Evolutionary conservation across 768 basidiomycete species (phyloP), one percentile per base, ranked within the genome.

Genomic region (Lyophyllum semitale): DNA sequence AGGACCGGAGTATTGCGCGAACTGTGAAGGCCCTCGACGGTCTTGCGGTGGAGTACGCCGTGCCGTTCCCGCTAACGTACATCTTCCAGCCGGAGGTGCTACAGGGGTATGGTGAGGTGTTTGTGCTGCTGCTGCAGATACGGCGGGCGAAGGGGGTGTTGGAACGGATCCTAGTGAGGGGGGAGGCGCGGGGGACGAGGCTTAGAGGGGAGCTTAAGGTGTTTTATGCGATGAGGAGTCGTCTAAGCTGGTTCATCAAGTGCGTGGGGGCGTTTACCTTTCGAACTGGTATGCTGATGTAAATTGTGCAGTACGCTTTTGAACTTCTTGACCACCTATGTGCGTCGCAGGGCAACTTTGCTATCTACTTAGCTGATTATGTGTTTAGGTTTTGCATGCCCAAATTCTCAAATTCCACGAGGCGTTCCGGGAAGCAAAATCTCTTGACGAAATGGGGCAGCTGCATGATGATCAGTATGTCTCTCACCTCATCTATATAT

Each of bases 181-280:
- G 81, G n/a, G 77, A 75, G 17, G 73, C 60, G 51, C 68, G 63
- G 27, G 64, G 60, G 17, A 66, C 72, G 29, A 69, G 64, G 25
- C 45, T 71, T 46, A 73, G 68, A 32, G 73, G 71, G 20, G 84
- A 85, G 49, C 53, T 88, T 63, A 92, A 90, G 70, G 77, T 77
- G 13, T 85, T 93, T 61, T 91, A 90, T 66, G 88, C 87, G 0
- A 81, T 91, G 77, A 73, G 91, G 58, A 84, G 85, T 59, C 84
- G 87, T 52, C 62, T 94, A 55, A 87, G 88, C 54, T 94, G 92
- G 92, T 89, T 93, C 61, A 80, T 89, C 66, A 91, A 89, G 91
- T 92, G 64, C 62, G 88, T 78, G n/a, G 8, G 17, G 11, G 45
- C 30, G 23, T 26, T 17, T 41, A 29, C 30, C 13, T 13, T 47